Evolutionary conservation across 176 grass and related monocot genomes (phyloP), one percentile per base, ranked within the genome.

Genomic region (Oryza nivara): DNA sequence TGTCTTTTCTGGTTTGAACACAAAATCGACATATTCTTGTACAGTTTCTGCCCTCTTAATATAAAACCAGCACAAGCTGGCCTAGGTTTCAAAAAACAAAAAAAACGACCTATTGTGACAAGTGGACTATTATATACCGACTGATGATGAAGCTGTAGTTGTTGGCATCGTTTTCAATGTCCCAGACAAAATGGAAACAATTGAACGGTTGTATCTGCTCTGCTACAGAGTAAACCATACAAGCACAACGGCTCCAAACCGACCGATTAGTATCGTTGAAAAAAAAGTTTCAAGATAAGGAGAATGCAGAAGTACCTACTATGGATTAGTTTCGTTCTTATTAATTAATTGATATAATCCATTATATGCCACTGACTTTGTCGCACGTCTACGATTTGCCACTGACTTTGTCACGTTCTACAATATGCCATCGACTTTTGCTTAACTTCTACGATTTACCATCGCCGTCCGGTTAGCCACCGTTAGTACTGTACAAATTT

Each of bases 171-270:
- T 51, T 48, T 74, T 26, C 51, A 30, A 49, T 51, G 3, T 17
- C 23, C 16, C 23, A 7, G 23, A 51, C 44, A 9, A 32, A 49
- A 25, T 7, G 41, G 11, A 46, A 72, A 44, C n/a, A 81, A 68
- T 0, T 6, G 66, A 70, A 22, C 6, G 19, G 79, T 23, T 66
- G 56, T 45, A 73, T 48, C 81, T 83, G 58, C 70, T 83, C 70
- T 38, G 3, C 26, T n/a, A 32, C 65, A 40, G 45, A 16, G 9
- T 23, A 28, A 41, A 63, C 56, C 35, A 13, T 40, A 26, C 49
- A 72, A 4, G 58, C 23, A 28, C n/a, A 72, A 44, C n/a, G 35
- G 49, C 68, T 13, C n/a, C 51, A 30, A 44, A 15, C 71, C 41
- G n/a, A 25, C 41, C 20, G 11, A 14, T 9, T 12, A 73, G 41